Percentiles rank a stretch among this genome's conserved stretches.
Evolutionary conservation across 2,329 filamentous ascomycete species (phyloP).

Genomic region (Pseudogymnoascus sp.): DNA sequence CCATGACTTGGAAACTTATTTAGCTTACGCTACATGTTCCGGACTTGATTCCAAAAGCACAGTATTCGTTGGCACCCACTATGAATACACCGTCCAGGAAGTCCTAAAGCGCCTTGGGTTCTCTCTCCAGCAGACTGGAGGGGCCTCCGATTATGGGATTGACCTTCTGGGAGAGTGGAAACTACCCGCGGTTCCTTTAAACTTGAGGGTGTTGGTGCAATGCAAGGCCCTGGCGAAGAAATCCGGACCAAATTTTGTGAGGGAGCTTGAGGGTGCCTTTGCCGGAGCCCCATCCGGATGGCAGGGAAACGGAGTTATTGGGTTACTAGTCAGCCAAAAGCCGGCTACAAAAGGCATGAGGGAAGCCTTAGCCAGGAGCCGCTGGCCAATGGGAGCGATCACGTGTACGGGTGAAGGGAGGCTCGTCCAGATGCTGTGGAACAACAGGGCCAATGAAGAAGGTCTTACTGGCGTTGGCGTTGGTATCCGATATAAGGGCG

Average conservation of each 20-base stretch:
- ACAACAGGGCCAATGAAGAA: constrained; percentile 52
- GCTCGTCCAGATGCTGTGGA: constrained; percentile 67
- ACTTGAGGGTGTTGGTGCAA: constrained; percentile 49
- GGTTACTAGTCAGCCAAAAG: constrained; percentile 60
- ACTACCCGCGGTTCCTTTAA: constrained; percentile 38
- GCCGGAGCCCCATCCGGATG: constrained; percentile 66
- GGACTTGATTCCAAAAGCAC: constrained; percentile 49
- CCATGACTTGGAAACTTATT: constrained; percentile 56
- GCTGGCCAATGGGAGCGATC: constrained; percentile 65
- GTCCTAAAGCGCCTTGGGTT: constrained; percentile 57
- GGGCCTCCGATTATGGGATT: constrained; percentile 61
- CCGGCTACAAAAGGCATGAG: constrained; percentile 73
- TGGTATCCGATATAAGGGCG: constrained; percentile 35
- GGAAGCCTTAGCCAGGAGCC: constrained; percentile 60
- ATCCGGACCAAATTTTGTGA: constrained; percentile 49
- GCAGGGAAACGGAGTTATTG: constrained; percentile 59
- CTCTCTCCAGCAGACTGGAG: constrained; percentile 56
- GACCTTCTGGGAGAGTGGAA: constrained; percentile 68
- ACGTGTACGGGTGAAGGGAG: constrained; percentile 51
- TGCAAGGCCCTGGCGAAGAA: constrained; percentile 58
- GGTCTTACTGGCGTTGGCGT: constrained; percentile 57
- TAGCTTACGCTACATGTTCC: constrained; percentile 51
- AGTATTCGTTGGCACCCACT: constrained; percentile 65
- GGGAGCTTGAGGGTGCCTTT: constrained; percentile 78
- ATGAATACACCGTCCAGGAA: constrained; percentile 62